Evolutionary conservation across 331 rosid genomes (phyloP).

Genomic region (Ulmus americana): DNA sequence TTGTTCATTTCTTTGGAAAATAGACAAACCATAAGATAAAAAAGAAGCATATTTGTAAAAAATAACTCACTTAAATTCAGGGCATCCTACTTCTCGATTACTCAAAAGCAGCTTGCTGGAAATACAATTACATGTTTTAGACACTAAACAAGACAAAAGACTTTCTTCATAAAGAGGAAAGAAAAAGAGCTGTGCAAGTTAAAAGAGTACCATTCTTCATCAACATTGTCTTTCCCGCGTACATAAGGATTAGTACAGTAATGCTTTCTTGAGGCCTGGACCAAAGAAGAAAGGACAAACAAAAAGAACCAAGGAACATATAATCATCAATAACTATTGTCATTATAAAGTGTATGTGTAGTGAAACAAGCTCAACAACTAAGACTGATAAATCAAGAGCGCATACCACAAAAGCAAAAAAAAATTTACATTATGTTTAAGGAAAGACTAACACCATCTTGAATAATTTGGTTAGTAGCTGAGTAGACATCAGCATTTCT

Average conservation of each 20-base stretch:
- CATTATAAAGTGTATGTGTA: neutral
- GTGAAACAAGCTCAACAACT: constrained; percentile 4
- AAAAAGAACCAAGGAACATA: neutral
- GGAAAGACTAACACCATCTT: too few relatives aligned
- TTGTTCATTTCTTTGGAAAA: neutral
- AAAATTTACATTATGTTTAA: too few relatives aligned
- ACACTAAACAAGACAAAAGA: constrained; percentile 1
- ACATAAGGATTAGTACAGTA: constrained; percentile 74
- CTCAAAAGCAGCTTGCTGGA: constrained; percentile 70
- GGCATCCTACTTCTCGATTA: constrained; percentile 53
- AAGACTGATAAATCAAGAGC: neutral
- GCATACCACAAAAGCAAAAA: too few relatives aligned
- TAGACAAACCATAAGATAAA: neutral
- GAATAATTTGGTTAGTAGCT: neutral
- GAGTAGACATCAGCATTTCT: neutral
- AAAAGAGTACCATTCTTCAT: constrained; percentile 74
- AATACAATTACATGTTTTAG: constrained; percentile 31
- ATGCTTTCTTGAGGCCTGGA: constrained; percentile 85
- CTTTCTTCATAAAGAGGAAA: neutral
- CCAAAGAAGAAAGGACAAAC: neutral
- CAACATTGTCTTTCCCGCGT: constrained; percentile 54
- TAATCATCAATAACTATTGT: neutral
- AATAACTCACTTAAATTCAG: constrained; percentile 71
- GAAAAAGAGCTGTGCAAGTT: constrained; percentile 5
- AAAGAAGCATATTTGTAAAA: constrained; percentile 5